Percentiles rank a stretch among this genome's conserved stretches.
Conservation (phyloP, 495 filamentous ascomycete species). For the Neurospora sp. region DNA sequence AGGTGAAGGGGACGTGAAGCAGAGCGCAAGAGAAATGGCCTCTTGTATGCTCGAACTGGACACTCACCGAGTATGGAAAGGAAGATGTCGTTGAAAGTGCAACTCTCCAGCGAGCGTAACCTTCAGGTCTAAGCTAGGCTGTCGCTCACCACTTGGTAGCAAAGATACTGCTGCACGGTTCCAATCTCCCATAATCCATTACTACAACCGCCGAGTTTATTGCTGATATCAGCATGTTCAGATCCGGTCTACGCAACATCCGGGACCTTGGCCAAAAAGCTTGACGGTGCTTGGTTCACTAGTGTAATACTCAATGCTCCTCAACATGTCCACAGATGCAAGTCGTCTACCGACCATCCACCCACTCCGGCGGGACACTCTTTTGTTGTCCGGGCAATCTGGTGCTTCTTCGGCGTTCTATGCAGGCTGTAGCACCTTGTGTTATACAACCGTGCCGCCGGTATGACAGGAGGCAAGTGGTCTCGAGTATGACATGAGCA, state of each 20-base stretch:
- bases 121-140: neutral
- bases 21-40: neutral
- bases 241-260: neutral
- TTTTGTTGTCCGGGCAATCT: neutral
- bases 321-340: neutral
- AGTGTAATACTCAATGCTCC: neutral
- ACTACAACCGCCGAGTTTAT: neutral
- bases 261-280: neutral
- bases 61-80: neutral
- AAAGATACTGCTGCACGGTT: neutral
- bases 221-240: neutral
- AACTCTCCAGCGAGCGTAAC: neutral
- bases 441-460: neutral
- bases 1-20: neutral
- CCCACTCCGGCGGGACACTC: neutral
- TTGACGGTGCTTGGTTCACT: neutral
- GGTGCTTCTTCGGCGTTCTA: neutral
- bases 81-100: neutral
- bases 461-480: neutral
- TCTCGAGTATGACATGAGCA: neutral
- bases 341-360: neutral
- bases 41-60: neutral
- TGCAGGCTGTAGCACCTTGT: neutral
- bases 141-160: neutral
- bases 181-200: neutral